Percentiles rank a stretch among this genome's conserved stretches.
These are phyloP conservation scores for Trichoderma breve DNA, from an alignment of 2,329 filamentous ascomycete genomes.

Conservation along the genomic window DNA sequence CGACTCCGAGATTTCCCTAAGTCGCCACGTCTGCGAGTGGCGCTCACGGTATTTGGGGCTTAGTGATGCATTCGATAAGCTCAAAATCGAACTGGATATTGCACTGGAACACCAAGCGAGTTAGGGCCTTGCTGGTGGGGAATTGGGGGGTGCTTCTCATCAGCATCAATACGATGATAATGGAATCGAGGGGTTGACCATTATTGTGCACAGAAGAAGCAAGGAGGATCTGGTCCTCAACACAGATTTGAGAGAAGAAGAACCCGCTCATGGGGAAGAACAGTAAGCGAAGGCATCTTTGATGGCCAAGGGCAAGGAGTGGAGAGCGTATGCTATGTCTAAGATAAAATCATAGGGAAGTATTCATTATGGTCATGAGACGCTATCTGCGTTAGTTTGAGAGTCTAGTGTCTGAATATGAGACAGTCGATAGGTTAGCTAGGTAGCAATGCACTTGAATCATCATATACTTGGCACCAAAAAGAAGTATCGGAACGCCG, in stretches of 20 bases:
- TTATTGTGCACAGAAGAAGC: constrained; percentile 49
- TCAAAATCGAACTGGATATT: constrained; percentile 10
- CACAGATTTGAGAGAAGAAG: constrained; percentile 40
- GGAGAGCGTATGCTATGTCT: background rate
- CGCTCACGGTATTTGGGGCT: constrained; percentile 16
- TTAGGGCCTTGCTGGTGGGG: background rate
- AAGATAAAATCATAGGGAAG: background rate
- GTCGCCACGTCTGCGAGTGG: constrained; percentile 18
- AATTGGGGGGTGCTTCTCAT: background rate
- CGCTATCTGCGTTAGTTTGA: background rate
- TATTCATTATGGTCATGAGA: background rate
- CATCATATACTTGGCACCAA: background rate
- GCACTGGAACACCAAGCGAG: background rate
- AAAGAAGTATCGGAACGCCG: background rate
- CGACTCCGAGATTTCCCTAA: background rate
- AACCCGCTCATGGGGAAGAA: background rate
- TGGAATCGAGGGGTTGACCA: constrained; percentile 49
- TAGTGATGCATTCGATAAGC: constrained; percentile 15
- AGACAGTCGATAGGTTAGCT: background rate
- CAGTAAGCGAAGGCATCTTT: background rate
- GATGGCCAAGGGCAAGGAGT: background rate
- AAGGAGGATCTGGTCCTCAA: constrained; percentile 53
- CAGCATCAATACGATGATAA: constrained; percentile 33
- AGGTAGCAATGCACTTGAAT: background rate
- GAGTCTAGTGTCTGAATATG: background rate